Conservation (phyloP, 2,329 filamentous ascomycete species). For the Pestalotiopsis sp. region DNA sequence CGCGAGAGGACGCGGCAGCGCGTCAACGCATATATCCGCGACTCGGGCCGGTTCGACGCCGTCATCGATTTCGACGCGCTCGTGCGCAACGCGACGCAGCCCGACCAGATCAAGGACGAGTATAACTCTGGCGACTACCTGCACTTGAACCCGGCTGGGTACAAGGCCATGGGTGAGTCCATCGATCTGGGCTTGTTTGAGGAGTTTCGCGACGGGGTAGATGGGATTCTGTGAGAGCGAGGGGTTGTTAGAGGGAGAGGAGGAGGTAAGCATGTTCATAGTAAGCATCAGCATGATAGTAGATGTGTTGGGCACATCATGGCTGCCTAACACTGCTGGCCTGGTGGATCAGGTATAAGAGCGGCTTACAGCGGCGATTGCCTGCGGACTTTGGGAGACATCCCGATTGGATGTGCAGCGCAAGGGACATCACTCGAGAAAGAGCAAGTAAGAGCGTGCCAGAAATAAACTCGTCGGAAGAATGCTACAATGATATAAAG, state of each 20-base stretch:
- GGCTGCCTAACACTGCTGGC: not conserved
- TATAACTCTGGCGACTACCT: constrained; percentile 64
- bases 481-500: too few relatives aligned
- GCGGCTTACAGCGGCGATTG: not conserved
- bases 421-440: not conserved
- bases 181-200: constrained; percentile 57
- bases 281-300: not conserved
- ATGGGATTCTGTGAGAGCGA: constrained; percentile 14
- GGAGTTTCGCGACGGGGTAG: constrained; percentile 31
- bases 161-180: constrained; percentile 54
- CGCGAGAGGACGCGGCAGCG: constrained; percentile 56
- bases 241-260: not conserved
- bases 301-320: not conserved
- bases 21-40: constrained; percentile 63
- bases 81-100: constrained; percentile 47
- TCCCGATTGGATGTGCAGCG: not conserved
- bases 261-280: not conserved
- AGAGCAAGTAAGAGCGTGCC: not conserved
- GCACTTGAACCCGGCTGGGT: constrained; percentile 59
- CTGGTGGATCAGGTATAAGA: not conserved
- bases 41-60: constrained; percentile 57
- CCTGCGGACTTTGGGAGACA: not conserved
- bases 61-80: constrained; percentile 64
- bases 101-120: constrained; percentile 38
- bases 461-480: too few relatives aligned